Conservation (phyloP, 1,284 basidiomycete genomes). For the Pseudozyma sp. region DNA sequence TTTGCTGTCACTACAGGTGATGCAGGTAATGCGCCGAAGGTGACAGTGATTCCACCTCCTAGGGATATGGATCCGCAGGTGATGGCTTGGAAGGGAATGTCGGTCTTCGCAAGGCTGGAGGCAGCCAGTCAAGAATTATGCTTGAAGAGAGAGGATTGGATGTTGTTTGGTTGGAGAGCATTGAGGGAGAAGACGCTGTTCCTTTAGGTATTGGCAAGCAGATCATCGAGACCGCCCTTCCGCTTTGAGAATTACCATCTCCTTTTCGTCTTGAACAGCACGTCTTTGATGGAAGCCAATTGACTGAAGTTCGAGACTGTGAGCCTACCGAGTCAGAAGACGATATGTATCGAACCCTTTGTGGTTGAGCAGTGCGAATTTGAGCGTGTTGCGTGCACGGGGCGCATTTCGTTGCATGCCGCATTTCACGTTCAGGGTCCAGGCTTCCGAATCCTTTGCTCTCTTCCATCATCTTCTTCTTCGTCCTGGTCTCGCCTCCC, state of each 20-base stretch:
- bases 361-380: too few relatives aligned
- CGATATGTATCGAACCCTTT: too few relatives aligned
- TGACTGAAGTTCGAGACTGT: not conserved
- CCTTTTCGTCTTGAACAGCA: not conserved
- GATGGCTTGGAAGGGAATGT: constrained; percentile 93
- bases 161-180: constrained; percentile 71
- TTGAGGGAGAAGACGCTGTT: constrained; percentile 70
- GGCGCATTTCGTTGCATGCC: constrained; percentile 7
- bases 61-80: constrained; percentile 91
- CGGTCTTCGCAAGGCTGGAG: constrained; percentile 93
- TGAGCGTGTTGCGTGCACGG: constrained; percentile 4
- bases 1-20: constrained; percentile 29
- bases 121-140: constrained; percentile 83
- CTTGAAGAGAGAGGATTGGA: constrained; percentile 89
- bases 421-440: not conserved
- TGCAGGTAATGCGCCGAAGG: constrained; percentile 66
- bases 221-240: too few relatives aligned
- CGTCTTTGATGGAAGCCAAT: not conserved
- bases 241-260: too few relatives aligned
- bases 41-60: constrained; percentile 89
- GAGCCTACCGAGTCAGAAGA: not conserved
- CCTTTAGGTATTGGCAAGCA: constrained; percentile 7
- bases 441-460: not conserved
- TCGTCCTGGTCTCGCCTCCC: not conserved
- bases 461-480: not conserved